These are phyloP conservation scores for Monilinia fructicola DNA, from an alignment of 2,329 filamentous ascomycete species.

Conservation along the genomic window DNA sequence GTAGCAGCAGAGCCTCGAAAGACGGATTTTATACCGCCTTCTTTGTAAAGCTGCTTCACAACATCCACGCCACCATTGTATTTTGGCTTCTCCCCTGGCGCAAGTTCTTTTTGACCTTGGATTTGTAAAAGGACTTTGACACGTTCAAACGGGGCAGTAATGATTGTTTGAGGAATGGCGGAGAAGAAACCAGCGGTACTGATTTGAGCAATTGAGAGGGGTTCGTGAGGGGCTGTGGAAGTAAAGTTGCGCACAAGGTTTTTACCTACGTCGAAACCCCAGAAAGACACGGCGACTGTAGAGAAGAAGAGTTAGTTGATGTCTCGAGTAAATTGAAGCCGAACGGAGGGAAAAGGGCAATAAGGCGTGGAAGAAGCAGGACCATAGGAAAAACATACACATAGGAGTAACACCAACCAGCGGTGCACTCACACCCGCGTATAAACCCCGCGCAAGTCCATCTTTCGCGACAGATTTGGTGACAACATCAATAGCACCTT, in stretches of 20 bases:
- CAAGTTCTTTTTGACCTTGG: conserved; percentile 83
- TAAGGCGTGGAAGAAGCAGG: neutral
- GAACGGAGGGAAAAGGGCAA: neutral
- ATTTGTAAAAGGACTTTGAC: conserved; percentile 98
- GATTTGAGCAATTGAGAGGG: conserved; percentile 81
- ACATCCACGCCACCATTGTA: conserved; percentile 88
- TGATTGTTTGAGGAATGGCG: conserved; percentile 93
- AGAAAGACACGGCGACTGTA: conserved; percentile 67
- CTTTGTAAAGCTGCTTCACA: conserved; percentile 86
- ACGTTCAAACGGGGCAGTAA: conserved; percentile 98
- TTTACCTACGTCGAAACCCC: conserved; percentile 96
- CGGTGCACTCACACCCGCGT: conserved; percentile 95
- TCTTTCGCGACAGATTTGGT: conserved; percentile 84
- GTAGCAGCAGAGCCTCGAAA: conserved; percentile 92
- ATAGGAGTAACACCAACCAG: conserved; percentile 96
- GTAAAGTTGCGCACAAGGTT: conserved; percentile 67
- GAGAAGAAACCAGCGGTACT: conserved; percentile 95
- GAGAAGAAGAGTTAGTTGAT: conserved; percentile 13
- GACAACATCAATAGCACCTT: conserved; percentile 86
- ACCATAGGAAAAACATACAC: conserved; percentile 66
- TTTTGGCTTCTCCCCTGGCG: conserved; percentile 86
- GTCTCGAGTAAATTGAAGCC: neutral
- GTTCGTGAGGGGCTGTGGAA: conserved; percentile 64
- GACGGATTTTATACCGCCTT: conserved; percentile 86
- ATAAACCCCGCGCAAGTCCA: conserved; percentile 76